Evolutionary conservation across 148 eudicot species (phyloP), one percentile per base, ranked within the genome.

Genomic region (Heliosperma pusillum): DNA sequence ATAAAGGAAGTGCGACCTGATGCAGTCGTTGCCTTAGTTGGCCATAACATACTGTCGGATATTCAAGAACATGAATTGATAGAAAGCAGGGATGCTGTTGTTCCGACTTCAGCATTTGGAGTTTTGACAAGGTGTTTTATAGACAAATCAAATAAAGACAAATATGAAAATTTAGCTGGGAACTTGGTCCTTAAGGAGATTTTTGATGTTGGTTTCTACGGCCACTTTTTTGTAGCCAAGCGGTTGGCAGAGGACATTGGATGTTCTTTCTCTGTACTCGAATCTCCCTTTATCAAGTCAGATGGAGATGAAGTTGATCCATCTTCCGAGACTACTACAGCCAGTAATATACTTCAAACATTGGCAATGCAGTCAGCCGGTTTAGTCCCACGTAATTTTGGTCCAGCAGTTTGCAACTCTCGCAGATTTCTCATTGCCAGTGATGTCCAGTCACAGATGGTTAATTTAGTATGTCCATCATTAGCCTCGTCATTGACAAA

Each of bases 101-200:
- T 96, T 40, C 99, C 99, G 2, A 96, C 99, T 21, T 88, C 99
- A 10, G 85, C 90, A 20, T 80, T 87, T 59, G 83, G 80, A 42
- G 97, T 96, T 47, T 72, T 96, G 80, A 83, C 71, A 75, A 86
- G 90, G 69, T 89, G 97, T 83, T 92, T 96, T 81, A 40, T 83
- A 58, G 88, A 90, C 53, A 90, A 87, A 78, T 79, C 78, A 21
- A 78, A 80, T 71, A 88, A 81, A 69, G 91, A 96, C 44, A 85
- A 70, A 50, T 96, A 90, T 67, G 97, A 96, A 26, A 62, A 81
- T 80, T 84, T 90, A 76, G 99, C 99, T 16, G 96, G 94, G 56
- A 85, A 83, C 71, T 77, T 96, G 86, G 91, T 96, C 10, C 77
- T 96, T 79, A 90, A 80, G 72, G 97, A 90, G 84, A 92, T 96